Percentiles rank a stretch among this genome's conserved stretches.
Conservation (phyloP, 1,139 yeast species). For the Pichia sp. region DNA sequence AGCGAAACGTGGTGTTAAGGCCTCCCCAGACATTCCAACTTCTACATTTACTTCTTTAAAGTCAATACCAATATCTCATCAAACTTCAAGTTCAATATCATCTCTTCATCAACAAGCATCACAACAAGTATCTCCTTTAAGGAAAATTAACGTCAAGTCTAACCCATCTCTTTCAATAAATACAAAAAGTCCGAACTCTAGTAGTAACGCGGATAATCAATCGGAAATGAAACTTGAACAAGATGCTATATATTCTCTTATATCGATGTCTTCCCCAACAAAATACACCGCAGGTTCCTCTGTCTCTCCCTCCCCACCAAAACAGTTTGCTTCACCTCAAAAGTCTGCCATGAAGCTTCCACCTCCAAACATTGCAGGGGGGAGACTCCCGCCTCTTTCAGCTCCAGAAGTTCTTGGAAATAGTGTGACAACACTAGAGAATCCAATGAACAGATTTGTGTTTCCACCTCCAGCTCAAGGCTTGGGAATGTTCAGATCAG, state of each 20-base stretch:
- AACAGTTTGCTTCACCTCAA: constrained; percentile 8
- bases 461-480: constrained; percentile 5
- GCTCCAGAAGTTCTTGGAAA: constrained; percentile 5
- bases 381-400: constrained; percentile 6
- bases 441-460: constrained; percentile 1
- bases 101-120: constrained; percentile 3
- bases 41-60: constrained; percentile 1
- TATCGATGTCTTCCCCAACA: constrained; percentile 30
- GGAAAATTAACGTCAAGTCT: background rate
- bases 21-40: constrained; percentile 13
- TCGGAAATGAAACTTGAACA: constrained; percentile 24
- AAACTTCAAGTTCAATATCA: constrained; percentile 1
- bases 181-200: no score
- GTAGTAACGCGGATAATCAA: background rate
- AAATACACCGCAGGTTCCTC: constrained; percentile 21
- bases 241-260: constrained; percentile 30
- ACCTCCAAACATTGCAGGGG: constrained; percentile 6
- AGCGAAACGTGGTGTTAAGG: constrained; percentile 15
- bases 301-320: constrained; percentile 22
- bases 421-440: background rate
- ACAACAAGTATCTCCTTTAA: constrained; percentile 5
- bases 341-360: constrained; percentile 4
- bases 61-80: background rate
- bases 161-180: background rate
- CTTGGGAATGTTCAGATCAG: background rate